Percentiles rank a stretch among this genome's conserved stretches.
Conservation (phyloP, 768 basidiomycete genomes). For the Pluteus cervinus region DNA sequence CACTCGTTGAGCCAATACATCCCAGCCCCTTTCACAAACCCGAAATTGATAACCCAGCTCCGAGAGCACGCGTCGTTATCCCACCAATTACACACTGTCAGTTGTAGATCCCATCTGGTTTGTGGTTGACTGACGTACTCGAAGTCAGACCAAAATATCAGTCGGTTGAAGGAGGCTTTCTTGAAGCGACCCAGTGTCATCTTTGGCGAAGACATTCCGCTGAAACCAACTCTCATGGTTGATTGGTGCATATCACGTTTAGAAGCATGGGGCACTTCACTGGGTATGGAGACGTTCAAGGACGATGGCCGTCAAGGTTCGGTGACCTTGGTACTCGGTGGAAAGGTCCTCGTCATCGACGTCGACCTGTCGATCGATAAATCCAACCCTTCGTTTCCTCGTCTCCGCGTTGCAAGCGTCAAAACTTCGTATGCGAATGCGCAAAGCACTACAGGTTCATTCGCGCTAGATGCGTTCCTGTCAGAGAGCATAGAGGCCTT, state of each 20-base stretch:
- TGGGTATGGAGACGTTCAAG: conserved; percentile 71
- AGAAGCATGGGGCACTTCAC: conserved; percentile 54
- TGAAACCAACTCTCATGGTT: conserved; percentile 35
- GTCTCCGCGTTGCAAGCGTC: conserved; percentile 44
- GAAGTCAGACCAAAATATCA: conserved; percentile 51
- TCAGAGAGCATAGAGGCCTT: conserved; percentile 50
- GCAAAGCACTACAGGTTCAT: conserved; percentile 42
- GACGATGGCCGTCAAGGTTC: conserved; percentile 49
- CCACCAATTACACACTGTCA: conserved; percentile 47
- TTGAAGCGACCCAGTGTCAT: conserved; percentile 37
- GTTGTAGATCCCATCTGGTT: conserved; percentile 14
- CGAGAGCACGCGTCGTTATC: conserved; percentile 55
- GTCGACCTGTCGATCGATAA: conserved; percentile 54
- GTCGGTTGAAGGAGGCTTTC: conserved; percentile 41
- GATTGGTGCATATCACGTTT: conserved; percentile 58
- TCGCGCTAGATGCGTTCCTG: conserved; percentile 60
- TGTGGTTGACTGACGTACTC: conserved; percentile 12
- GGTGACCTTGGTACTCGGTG: conserved; percentile 59
- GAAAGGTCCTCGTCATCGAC: conserved; percentile 78
- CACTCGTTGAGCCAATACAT: conserved; percentile 48
- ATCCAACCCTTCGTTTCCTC: conserved; percentile 27
- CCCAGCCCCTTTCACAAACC: conserved; percentile 46
- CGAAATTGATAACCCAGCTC: conserved; percentile 63
- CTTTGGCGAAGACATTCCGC: conserved; percentile 63
- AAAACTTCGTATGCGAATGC: conserved; percentile 66